These are phyloP conservation scores for Pseudocercospora eumusae DNA, from an alignment of 2,329 filamentous ascomycete species.

Conservation along the genomic window DNA sequence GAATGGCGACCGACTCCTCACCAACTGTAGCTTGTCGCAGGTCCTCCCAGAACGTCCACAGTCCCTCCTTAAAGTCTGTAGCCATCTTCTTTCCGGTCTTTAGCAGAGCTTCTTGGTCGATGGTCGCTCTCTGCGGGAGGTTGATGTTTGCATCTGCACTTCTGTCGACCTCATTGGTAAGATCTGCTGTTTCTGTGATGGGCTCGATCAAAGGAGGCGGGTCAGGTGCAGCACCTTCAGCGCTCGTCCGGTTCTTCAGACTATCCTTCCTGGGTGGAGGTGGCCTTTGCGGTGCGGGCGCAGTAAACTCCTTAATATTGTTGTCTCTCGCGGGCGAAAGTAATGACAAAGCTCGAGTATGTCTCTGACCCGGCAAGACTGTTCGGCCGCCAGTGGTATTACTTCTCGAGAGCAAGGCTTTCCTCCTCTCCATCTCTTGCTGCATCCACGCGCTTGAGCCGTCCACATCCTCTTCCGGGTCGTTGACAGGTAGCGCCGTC, in stretches of 20 bases:
- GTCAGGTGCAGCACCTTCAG: slow-evolving; percentile 3
- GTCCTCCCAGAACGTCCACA: slow-evolving; percentile 95
- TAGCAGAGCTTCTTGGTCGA: slow-evolving; percentile 55
- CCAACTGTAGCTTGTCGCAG: slow-evolving; percentile 93
- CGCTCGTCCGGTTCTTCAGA: slow-evolving; percentile 21
- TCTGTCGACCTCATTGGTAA: slow-evolving; percentile 6
- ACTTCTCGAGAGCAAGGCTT: slow-evolving; percentile 60
- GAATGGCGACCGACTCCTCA: slow-evolving; percentile 72
- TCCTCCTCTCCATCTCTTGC: slow-evolving; percentile 71
- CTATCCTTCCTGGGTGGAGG: slow-evolving; percentile 35
- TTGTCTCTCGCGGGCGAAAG: slow-evolving; percentile 62
- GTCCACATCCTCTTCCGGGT: slow-evolving; percentile 49
- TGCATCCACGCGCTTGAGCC: slow-evolving; percentile 48
- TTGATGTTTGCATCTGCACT: slow-evolving; percentile 26
- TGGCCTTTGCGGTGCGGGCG: slow-evolving; percentile 8
- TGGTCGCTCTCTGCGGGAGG: slow-evolving; percentile 38
- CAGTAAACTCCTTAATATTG: slow-evolving; percentile 12
- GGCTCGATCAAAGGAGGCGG: slow-evolving; percentile 11
- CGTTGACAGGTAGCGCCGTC: slow-evolving; percentile 41
- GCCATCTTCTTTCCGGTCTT: slow-evolving; percentile 73
- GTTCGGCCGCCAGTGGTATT: slow-evolving; percentile 53
- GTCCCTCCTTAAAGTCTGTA: slow-evolving; percentile 81
- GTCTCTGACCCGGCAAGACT: slow-evolving; percentile 63
- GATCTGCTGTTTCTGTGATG: slow-evolving; percentile 12
- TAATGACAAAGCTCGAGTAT: slow-evolving; percentile 72